Evolutionary conservation across 371 early-diverging fungal genomes (phyloP), one percentile per base, ranked within the genome.

Genomic region (Mortierella sp.): DNA sequence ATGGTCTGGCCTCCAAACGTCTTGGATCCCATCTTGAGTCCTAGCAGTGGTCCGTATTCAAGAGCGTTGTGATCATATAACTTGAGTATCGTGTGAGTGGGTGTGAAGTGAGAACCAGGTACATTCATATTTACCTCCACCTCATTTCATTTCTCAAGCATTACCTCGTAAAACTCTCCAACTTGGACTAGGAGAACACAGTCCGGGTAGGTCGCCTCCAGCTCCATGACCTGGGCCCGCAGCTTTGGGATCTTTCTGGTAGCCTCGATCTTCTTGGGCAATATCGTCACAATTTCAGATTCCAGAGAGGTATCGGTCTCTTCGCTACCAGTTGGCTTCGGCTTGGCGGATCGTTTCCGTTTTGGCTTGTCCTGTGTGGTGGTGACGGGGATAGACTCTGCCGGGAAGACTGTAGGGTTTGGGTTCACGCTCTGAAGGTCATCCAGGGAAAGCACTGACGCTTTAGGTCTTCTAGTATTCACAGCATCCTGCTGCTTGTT

Each of bases 111-210:
- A 4, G 8, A 34, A 37, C 22, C 22, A 22, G n/a, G 1, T 0
- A 1, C 9, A 31, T 2, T 34, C n/a, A 22, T 9, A 1, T 1
- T 22, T 2, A 31, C 14, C 2, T 37, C 2, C 22, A 61, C 2
- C 34, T 14, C 19, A 37, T 34, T 39, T 26, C 26, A 58, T 34
- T 16, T 43, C 4, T n/a, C 45, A 47, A 3, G 13, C 2, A 66
- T n/a, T 89, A 93, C 92, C 89, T 98, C 99, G 77, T 96, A 98
- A 79, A 98, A 97, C 64, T 94, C 94, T 24, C 99, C 99, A 14
- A 97, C 97, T 78, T 96, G 94, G n/a, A 94, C 91, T 26, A 97
- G 88, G 4, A 97, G 85, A 14, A 97, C 93, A 74, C 95, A 94
- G 7, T 90, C 76, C 0, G 96, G 96, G 77, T 96, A 90, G 43